Conservation (phyloP, 2,329 filamentous ascomycete species). For the Clarireedia homoeocarpa region DNA sequence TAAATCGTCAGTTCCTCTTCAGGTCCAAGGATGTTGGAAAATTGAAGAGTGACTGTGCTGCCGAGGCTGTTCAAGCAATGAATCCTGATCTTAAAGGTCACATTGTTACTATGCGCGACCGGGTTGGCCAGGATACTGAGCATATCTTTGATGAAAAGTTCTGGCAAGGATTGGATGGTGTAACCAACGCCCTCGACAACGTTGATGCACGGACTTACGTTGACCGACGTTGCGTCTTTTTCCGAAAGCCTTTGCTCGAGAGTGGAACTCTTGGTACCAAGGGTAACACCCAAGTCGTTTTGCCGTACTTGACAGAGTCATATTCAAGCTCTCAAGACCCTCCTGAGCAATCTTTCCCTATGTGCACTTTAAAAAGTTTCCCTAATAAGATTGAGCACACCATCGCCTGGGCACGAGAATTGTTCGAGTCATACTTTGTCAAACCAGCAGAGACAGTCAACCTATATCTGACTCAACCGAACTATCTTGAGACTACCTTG, state of each 20-base stretch:
- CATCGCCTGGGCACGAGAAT: constrained; percentile 93
- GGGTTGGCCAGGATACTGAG: constrained; percentile 87
- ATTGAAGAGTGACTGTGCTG: constrained; percentile 93
- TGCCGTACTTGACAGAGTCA: constrained; percentile 87
- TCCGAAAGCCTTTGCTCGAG: constrained; percentile 92
- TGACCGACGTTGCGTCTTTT: constrained; percentile 93
- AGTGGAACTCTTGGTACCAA: constrained; percentile 98
- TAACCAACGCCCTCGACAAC: constrained; percentile 96
- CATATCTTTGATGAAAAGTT: constrained; percentile 90
- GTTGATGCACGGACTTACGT: constrained; percentile 96
- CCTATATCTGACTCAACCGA: constrained; percentile 82
- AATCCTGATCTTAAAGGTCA: constrained; percentile 87
- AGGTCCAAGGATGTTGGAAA: constrained; percentile 86
- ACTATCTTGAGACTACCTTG: constrained; percentile 78
- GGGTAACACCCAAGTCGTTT: constrained; percentile 93
- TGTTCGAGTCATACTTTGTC: constrained; percentile 91
- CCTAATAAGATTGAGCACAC: constrained; percentile 98
- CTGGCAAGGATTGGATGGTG: constrained; percentile 79
- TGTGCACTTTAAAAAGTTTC: constrained; percentile 96
- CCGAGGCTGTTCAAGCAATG: constrained; percentile 85
- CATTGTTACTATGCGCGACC: constrained; percentile 78
- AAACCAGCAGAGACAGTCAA: constrained; percentile 92
- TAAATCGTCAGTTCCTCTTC: constrained; percentile 97
- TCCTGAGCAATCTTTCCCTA: constrained; percentile 96
- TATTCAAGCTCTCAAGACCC: constrained; percentile 97